phyloP scores from a whole-genome alignment of 306 rosid genomes.

The Prunus dulcis region DNA sequence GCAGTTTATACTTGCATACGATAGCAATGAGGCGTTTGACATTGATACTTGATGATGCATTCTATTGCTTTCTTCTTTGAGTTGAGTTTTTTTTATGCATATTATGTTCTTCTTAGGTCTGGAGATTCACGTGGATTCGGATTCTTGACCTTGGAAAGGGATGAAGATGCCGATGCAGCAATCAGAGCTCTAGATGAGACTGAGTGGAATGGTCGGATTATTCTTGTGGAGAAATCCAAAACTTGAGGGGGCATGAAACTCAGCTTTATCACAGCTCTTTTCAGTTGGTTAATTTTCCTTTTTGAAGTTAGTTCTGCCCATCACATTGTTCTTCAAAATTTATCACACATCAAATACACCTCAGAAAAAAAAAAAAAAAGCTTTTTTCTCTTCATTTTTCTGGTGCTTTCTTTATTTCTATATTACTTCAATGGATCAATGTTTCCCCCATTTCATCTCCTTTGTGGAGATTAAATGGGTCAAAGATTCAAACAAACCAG shows the following conservation, averaged over 20 bases:
- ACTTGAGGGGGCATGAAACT: not conserved
- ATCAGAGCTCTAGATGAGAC: conserved; percentile 12
- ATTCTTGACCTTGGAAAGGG: conserved; percentile 9
- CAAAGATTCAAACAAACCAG: too few species aligned
- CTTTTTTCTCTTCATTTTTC: not conserved
- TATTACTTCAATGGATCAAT: too few species aligned
- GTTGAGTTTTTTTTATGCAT: not conserved
- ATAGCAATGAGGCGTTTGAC: not conserved
- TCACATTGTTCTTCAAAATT: not conserved
- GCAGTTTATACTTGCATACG: not conserved
- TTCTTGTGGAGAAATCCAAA: conserved; percentile 16
- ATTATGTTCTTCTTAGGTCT: not conserved
- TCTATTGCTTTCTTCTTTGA: not conserved
- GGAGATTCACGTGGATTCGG: conserved; percentile 17
- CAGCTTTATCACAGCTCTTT: not conserved
- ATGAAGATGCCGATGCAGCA: conserved; percentile 13
- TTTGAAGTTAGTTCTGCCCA: not conserved
- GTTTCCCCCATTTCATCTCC: too few species aligned
- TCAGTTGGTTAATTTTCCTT: not conserved
- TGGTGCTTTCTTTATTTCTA: too few species aligned
- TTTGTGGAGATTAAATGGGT: too few species aligned
- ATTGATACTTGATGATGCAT: not conserved
- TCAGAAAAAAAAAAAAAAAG: not conserved
- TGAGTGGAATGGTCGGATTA: conserved; percentile 15
- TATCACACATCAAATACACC: not conserved